Evolutionary conservation across 2,329 filamentous ascomycete genomes (phyloP).

Genomic region (Beauveria medogensis): DNA sequence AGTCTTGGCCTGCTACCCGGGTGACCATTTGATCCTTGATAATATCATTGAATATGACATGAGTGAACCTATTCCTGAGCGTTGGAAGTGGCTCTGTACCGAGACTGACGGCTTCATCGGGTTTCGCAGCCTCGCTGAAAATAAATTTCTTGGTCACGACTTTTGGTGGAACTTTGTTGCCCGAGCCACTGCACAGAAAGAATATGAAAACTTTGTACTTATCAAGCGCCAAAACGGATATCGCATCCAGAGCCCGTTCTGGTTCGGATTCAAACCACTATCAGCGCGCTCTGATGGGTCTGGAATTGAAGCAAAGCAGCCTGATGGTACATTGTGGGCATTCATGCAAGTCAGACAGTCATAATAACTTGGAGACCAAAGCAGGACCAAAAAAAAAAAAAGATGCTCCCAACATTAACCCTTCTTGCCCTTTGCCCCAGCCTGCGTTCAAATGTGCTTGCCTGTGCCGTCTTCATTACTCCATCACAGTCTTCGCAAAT

Average conservation of each 20-base stretch:
- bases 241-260: background rate
- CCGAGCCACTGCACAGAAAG: background rate
- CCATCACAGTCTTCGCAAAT: background rate
- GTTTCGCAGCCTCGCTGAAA: background rate
- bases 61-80: background rate
- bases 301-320: slow-evolving; percentile 56
- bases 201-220: background rate
- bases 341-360: background rate
- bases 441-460: no score
- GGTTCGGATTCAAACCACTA: background rate
- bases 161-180: background rate
- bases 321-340: background rate
- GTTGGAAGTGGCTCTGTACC: slow-evolving; percentile 2
- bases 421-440: background rate
- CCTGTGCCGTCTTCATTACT: background rate
- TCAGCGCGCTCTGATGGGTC: slow-evolving; percentile 46
- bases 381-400: background rate
- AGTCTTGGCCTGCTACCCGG: background rate
- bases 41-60: background rate
- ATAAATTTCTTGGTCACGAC: background rate
- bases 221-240: background rate
- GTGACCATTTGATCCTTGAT: background rate
- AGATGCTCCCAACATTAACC: background rate
- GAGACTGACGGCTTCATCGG: background rate
- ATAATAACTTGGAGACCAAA: slow-evolving; percentile 21